A percentile compares a stretch with the other conserved stretches of the same genome.
Evolutionary conservation across 306 rosid genomes (phyloP).

Genomic region (Prinsepia uniflora): DNA sequence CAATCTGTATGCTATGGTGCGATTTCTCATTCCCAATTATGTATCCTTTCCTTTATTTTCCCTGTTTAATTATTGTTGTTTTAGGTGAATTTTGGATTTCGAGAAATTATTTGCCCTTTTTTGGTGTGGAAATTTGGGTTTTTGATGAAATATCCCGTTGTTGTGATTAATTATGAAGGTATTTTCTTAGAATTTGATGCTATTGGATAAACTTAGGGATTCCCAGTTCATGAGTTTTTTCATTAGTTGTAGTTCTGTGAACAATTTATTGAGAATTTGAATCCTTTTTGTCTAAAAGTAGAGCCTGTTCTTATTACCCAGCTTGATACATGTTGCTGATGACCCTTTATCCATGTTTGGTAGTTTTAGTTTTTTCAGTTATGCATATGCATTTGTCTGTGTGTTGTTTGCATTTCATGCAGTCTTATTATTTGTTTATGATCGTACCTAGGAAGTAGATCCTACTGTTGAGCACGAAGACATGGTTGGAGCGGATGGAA

Average conservation of each 20-base stretch:
- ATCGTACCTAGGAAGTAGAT: slow-evolving; percentile 79
- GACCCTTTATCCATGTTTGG: not conserved
- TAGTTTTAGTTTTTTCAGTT: not conserved
- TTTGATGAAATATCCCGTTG: slow-evolving; percentile 16
- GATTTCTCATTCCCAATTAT: not conserved
- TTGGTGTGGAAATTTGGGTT: not conserved
- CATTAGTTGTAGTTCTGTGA: not conserved
- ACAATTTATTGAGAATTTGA: not conserved
- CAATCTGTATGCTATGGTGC: slow-evolving; percentile 92
- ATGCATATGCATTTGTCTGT: not conserved
- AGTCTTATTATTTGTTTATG: slow-evolving; percentile 14
- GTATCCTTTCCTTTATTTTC: not conserved
- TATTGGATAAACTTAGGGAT: not conserved
- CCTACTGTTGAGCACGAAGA: slow-evolving; percentile 85
- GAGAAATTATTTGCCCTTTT: not conserved
- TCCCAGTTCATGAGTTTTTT: not conserved
- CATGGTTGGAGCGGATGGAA: slow-evolving; percentile 55
- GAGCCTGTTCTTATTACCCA: slow-evolving; percentile 4
- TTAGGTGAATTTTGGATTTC: not conserved
- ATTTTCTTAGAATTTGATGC: not conserved
- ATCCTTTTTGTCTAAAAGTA: not conserved
- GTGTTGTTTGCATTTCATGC: not conserved
- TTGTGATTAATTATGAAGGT: not conserved
- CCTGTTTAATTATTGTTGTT: not conserved
- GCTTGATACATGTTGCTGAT: not conserved